Evolutionary conservation across 805 yeast species (phyloP).

Genomic region (Candida montana): DNA sequence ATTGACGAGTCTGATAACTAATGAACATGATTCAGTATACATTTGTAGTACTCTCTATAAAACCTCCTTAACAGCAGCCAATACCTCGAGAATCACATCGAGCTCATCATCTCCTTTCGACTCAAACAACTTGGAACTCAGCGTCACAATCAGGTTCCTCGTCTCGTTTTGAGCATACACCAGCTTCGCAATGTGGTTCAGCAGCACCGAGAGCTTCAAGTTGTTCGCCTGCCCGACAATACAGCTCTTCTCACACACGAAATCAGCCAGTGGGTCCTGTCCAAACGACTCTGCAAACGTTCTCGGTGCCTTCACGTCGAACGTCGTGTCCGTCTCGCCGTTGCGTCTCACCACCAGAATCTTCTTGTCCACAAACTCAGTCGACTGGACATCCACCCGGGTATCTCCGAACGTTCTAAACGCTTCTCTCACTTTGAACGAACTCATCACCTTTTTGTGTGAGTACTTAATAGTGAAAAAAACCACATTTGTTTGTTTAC

Average conservation of each 20-base stretch:
- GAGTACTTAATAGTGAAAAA: too few relatives aligned
- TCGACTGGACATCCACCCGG: constrained; percentile 9
- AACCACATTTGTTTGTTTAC: too few relatives aligned
- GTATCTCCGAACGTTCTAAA: background rate
- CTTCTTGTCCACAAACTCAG: constrained; percentile 34
- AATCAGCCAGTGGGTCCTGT: constrained; percentile 31
- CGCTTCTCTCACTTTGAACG: background rate
- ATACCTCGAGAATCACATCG: constrained; percentile 13
- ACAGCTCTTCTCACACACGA: constrained; percentile 31
- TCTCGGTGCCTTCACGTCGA: constrained; percentile 21
- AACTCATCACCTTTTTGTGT: background rate
- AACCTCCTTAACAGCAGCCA: constrained; percentile 12
- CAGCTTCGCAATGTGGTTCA: constrained; percentile 21
- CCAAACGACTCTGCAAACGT: constrained; percentile 14
- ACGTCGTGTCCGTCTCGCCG: constrained; percentile 33
- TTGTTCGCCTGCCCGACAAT: constrained; percentile 19
- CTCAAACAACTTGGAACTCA: constrained; percentile 24
- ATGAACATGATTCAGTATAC: too few relatives aligned
- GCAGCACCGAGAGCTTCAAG: constrained; percentile 15
- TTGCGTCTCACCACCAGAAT: constrained; percentile 35
- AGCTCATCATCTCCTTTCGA: constrained; percentile 8
- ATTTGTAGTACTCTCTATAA: too few relatives aligned
- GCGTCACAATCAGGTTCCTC: constrained; percentile 18
- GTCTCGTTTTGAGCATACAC: constrained; percentile 15
- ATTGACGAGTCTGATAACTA: constrained; percentile 49